Evolutionary conservation across 108 stramenopile genomes (phyloP), one percentile per base, ranked within the genome.

Genomic region (Cylindrotheca fusiformis): DNA sequence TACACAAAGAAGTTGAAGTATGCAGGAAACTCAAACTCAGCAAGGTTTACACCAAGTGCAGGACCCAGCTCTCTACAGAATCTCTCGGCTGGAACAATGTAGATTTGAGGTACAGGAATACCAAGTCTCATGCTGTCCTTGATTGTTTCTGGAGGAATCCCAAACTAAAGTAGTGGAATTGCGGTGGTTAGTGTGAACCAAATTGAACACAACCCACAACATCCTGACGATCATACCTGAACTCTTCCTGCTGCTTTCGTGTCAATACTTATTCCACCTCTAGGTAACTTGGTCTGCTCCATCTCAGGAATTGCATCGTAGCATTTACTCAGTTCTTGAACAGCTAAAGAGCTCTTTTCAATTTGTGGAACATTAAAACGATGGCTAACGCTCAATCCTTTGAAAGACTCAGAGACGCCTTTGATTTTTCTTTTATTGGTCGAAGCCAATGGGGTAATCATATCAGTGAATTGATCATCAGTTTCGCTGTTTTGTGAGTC

Each of bases 131-230:
- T 93, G 51, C 83, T 87, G 68, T 97, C 96, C 67, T 97, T 97
- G 82, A 97, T 95, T 21, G 95, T 97, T 68, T 97, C 96, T 1
- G 96, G 96, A 51, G 96, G 96, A 23, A 97, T 94, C 30, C 95
- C 95, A 60, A 90, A 93, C 88, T 95, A 65, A 57, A 28, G 18
- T 28, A 57, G 20, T 24, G 52, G 3, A 58, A 58, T 2, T 1
- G 14, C 32, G 20, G 32, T 1, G n/a, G 1, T 36, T 1, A 32
- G n/a, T n/a, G 17, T 2, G 32, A 58, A 58, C 23, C 19, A 48
- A 1, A 1, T 20, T 17, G 28, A n/a, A 30, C 22, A 53, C 0
- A 4, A 52, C 17, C 29, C 8, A 28, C 6, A 24, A 46, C 22
- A 18, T 32, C 32, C 3, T 49, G 20, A 19, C 2, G 24, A 8